Evolutionary conservation across 1,284 basidiomycete species (phyloP).

Genomic region (Salmacisia buchloeana): DNA sequence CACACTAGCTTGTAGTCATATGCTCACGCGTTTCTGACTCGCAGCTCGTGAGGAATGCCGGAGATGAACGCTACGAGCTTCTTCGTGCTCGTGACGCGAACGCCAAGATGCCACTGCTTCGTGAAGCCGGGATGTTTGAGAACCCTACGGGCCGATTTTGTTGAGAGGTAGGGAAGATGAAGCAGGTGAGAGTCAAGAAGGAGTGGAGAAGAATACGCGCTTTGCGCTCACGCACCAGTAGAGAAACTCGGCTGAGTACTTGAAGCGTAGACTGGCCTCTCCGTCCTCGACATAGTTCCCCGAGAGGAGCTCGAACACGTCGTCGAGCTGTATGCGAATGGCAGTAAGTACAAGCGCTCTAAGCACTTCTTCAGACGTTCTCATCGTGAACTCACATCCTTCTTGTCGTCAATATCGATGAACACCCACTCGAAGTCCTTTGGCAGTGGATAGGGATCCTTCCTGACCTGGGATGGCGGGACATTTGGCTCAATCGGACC

Average conservation of each 20-base stretch:
- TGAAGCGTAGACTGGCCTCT: constrained; percentile 89
- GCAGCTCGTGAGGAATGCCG: constrained; percentile 65
- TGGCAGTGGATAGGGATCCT: constrained; percentile 80
- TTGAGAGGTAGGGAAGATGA: constrained; percentile 14
- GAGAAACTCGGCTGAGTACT: constrained; percentile 90
- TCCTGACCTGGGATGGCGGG: constrained; percentile 70
- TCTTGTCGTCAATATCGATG: constrained; percentile 72
- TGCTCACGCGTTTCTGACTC: too few relatives aligned
- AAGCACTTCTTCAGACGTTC: not conserved
- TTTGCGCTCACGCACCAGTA: constrained; percentile 60
- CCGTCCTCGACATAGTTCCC: constrained; percentile 96
- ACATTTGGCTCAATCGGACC: constrained; percentile 83
- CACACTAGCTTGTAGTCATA: not conserved
- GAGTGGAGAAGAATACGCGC: not conserved
- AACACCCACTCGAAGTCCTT: constrained; percentile 89
- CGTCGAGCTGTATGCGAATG: constrained; percentile 63
- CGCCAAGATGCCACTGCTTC: constrained; percentile 92
- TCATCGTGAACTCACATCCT: constrained; percentile 64
- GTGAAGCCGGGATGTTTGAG: constrained; percentile 87
- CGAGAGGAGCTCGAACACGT: constrained; percentile 86
- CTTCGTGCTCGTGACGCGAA: constrained; percentile 71
- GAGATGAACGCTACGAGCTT: constrained; percentile 98
- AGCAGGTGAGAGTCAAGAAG: not conserved
- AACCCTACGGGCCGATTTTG: constrained; percentile 64
- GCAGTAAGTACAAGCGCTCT: not conserved